Evolutionary conservation across 2,329 filamentous ascomycete species (phyloP).

Genomic region (Pezicula rhizophila): DNA sequence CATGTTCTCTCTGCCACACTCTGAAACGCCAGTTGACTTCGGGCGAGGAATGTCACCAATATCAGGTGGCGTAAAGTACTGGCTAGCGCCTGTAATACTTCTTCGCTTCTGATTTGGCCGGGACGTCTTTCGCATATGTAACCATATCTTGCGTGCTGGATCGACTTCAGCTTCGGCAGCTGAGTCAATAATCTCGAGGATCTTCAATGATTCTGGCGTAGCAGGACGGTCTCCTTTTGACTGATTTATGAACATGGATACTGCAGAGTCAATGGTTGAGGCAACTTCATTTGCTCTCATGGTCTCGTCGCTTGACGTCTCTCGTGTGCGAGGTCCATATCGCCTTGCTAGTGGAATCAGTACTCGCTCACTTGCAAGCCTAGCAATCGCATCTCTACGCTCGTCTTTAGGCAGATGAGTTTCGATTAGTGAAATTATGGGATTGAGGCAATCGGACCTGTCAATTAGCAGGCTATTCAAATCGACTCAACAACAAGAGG

Average conservation of each 20-base stretch:
- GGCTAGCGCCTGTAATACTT: too few species aligned
- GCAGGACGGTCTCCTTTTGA: not conserved
- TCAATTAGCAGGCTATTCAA: too few species aligned
- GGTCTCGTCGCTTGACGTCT: slow-evolving; percentile 13
- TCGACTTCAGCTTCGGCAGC: slow-evolving; percentile 17
- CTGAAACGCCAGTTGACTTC: not conserved
- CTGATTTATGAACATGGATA: not conserved
- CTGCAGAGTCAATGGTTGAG: not conserved
- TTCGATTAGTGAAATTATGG: slow-evolving; percentile 20
- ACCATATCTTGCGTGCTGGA: slow-evolving; percentile 27
- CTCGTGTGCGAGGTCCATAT: not conserved
- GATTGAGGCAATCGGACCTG: slow-evolving; percentile 9
- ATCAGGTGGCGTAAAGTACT: too few species aligned
- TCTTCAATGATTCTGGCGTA: not conserved
- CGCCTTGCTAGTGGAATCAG: slow-evolving; percentile 8
- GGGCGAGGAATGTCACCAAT: not conserved
- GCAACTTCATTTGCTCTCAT: slow-evolving; percentile 5
- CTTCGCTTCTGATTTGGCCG: slow-evolving; percentile 1
- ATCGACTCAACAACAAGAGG: too few species aligned
- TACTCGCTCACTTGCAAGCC: slow-evolving; percentile 13
- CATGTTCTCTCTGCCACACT: too few species aligned
- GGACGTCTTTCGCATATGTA: slow-evolving; percentile 24
- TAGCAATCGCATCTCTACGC: slow-evolving; percentile 15
- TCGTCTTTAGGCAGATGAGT: slow-evolving; percentile 15
- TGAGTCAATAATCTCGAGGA: not conserved